Base-by-base conservation (phyloP, 2,329 filamentous ascomycete species). In the Emydomyces testavorans region DNA sequence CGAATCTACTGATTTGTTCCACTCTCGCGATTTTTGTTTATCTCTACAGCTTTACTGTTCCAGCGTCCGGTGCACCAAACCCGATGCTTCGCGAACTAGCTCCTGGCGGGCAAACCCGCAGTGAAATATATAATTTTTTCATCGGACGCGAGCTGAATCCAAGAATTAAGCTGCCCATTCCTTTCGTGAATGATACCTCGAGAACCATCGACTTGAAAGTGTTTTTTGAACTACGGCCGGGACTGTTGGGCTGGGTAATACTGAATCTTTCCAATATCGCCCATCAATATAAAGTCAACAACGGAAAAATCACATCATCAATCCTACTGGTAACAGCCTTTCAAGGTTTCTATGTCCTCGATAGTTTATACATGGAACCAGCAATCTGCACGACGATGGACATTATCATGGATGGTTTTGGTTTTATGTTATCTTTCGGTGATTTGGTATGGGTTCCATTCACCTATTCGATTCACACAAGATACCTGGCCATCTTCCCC, bases 111-210 rank as follows among this genome's bases (percentile, higher is more conserved):
- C 78, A 84, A 60, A 80, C 79, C 1, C 88, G 89, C 49, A 95
- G 93, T 65, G 70, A 86, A 53, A 67, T 95, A 31, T 95, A 95
- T 64, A 89, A 95, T 67, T 95, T 87, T 80, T 95, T 89, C 69
- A 95, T 95, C 55, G 90, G 90, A 18, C 85, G 90, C 20, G 90
- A 95, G 65, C 79, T 95, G 52, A 96, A 95, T 68, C 89, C 90
- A 4, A 85, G 89, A 44, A 66, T 93, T 50, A 78, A 54, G 15
- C 52, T 71, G 21, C 67, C 75, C 0, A 69, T 94, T 23, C 88
- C 88, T 2, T 64, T 93, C 40, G 75, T 94, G 54, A 86, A 86
- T 49, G 66, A 70, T 37, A 23, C 24, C 11, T 39, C 65, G 15
- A 62, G 63, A 10, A 83, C 87, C 57, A 75, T 95, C 42, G 90